Evolutionary conservation across 2,329 filamentous ascomycete genomes (phyloP).

Genomic region (Talaromyces sp.): DNA sequence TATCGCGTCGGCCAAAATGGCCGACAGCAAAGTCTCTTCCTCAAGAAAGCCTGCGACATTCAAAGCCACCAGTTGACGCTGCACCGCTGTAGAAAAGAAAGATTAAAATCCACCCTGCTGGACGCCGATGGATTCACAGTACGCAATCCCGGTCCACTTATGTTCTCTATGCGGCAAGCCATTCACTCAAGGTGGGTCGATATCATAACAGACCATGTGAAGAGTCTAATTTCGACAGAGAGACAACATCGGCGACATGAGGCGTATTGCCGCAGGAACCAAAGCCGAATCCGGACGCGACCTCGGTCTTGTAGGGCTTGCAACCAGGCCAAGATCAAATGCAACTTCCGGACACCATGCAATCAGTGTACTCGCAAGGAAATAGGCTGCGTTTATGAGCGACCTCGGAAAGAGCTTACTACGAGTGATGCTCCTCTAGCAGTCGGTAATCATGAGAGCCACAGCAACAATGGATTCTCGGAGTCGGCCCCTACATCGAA

Average conservation of each 20-base stretch:
- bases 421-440: not conserved
- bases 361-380: conserved; percentile 13
- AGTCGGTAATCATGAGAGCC: not conserved
- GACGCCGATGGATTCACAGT: not conserved
- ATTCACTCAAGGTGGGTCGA: conserved; percentile 16
- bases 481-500: not conserved
- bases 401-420: not conserved
- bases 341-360: conserved; percentile 15
- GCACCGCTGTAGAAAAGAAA: not conserved
- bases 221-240: not conserved
- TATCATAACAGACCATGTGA: not conserved
- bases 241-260: conserved; percentile 12
- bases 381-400: conserved; percentile 13
- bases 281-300: not conserved
- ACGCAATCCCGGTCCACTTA: conserved; percentile 3
- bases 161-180: conserved; percentile 17
- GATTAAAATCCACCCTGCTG: not conserved
- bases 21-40: conserved; percentile 5
- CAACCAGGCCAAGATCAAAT: conserved; percentile 17
- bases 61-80: not conserved
- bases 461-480: not conserved
- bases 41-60: not conserved
- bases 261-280: conserved; percentile 12
- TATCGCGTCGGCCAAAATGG: conserved; percentile 1
- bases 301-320: conserved; percentile 16